Conservation (phyloP, 2,329 filamentous ascomycete genomes). For the Fusarium nisikadoi region DNA sequence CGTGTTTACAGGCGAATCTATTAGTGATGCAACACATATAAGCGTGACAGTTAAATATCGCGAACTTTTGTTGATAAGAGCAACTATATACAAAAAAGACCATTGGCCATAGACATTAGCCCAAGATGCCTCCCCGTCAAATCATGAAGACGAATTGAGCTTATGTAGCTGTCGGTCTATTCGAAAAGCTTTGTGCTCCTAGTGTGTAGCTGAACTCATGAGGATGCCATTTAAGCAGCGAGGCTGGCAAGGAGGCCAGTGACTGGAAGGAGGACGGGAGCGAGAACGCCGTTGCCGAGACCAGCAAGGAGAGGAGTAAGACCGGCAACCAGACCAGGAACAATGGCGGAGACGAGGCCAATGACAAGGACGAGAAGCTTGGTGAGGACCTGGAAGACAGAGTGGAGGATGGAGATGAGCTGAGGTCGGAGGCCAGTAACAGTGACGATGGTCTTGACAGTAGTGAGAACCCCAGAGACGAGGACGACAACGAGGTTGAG, state of each 20-base stretch:
- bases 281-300: conserved; percentile 41
- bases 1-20: fast-evolving
- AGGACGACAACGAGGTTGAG: conserved; percentile 37
- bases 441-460: conserved; percentile 40
- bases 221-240: not conserved
- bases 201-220: not conserved
- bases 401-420: conserved; percentile 43
- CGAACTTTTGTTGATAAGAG: not conserved
- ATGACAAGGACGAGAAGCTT: conserved; percentile 41
- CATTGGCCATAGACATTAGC: not conserved
- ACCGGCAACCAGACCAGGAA: conserved; percentile 41
- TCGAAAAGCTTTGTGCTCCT: not conserved
- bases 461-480: conserved; percentile 31
- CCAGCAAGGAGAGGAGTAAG: conserved; percentile 44
- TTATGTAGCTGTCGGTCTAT: not conserved
- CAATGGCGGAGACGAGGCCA: conserved; percentile 35
- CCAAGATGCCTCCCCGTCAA: not conserved
- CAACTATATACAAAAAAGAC: conserved; percentile 16
- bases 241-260: conserved; percentile 40
- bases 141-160: not conserved
- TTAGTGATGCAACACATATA: not conserved
- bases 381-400: conserved; percentile 43
- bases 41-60: not conserved
- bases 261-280: conserved; percentile 43
- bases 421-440: conserved; percentile 40